Percentiles rank a stretch among this genome's conserved stretches.
Evolutionary conservation across 345 rosid species (phyloP).

Genomic region (Cardamine resedifolia): DNA sequence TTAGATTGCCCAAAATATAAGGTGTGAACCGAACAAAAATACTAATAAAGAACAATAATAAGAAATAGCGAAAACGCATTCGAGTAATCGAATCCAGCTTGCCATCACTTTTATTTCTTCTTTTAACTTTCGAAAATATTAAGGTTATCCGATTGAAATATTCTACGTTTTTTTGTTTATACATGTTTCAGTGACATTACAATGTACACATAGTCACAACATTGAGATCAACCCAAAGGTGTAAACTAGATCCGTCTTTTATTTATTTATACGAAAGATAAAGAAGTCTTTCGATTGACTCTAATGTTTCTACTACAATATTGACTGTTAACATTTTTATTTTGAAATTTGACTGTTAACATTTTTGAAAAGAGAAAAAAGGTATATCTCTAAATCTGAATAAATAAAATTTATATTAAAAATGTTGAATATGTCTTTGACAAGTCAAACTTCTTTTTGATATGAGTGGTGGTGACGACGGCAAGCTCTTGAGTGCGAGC

Average conservation of each 20-base stretch:
- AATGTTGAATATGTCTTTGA: background rate
- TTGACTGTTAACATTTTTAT: background rate
- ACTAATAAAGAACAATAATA: background rate
- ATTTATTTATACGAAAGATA: background rate
- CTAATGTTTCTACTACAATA: too few relatives aligned
- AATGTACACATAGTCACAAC: background rate
- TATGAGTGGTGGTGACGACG: slow-evolving; percentile 25
- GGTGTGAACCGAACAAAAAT: background rate
- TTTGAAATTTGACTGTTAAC: too few relatives aligned
- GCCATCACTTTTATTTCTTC: background rate
- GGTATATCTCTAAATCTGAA: background rate
- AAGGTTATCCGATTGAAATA: background rate
- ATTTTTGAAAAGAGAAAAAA: background rate
- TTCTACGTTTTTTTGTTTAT: background rate
- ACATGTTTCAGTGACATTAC: background rate
- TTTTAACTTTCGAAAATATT: background rate
- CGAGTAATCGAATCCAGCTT: slow-evolving; percentile 2
- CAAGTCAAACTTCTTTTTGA: slow-evolving; percentile 26
- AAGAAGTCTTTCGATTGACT: background rate
- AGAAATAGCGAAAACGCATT: background rate
- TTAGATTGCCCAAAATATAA: too few relatives aligned
- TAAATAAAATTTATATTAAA: background rate
- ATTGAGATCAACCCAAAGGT: background rate
- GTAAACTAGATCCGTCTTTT: background rate
- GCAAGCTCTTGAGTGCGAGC: slow-evolving; percentile 3